These are phyloP conservation scores for Tanacetum coccineum DNA, from an alignment of 129 eudicot species.

Conservation along the genomic window DNA sequence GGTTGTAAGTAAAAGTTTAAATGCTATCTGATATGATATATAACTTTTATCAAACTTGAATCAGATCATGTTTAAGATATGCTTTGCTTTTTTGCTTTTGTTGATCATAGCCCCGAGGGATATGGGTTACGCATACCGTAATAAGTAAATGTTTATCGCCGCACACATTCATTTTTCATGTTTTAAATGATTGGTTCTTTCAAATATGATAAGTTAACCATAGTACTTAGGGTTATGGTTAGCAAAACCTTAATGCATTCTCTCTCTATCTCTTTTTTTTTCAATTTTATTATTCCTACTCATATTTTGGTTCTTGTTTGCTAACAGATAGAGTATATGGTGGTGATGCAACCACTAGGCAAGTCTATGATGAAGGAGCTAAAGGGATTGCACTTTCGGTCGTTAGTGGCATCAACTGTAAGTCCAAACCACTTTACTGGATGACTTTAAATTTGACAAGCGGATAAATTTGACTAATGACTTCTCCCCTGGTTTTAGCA, in stretches of 20 bases:
- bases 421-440: constrained; percentile 26
- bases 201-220: no score
- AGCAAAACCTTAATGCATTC: neutral
- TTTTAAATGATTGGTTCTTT: no score
- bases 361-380: constrained; percentile 85
- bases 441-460: neutral
- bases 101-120: no score
- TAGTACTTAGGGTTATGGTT: neutral
- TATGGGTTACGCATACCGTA: no score
- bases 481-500: constrained; percentile 42
- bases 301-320: constrained; percentile 26
- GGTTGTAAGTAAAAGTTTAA: neutral
- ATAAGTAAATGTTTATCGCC: no score
- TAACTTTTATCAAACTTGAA: neutral
- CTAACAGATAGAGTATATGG: constrained; percentile 83
- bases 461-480: neutral
- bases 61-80: neutral
- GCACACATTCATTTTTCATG: no score
- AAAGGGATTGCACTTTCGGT: constrained; percentile 96
- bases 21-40: neutral
- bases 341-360: constrained; percentile 86
- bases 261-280: neutral
- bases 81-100: neutral
- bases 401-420: constrained; percentile 94
- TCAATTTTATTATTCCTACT: neutral